Evolutionary conservation across 2,329 filamentous ascomycete species (phyloP).

Genomic region (Phaeophleospora eucalypticola): DNA sequence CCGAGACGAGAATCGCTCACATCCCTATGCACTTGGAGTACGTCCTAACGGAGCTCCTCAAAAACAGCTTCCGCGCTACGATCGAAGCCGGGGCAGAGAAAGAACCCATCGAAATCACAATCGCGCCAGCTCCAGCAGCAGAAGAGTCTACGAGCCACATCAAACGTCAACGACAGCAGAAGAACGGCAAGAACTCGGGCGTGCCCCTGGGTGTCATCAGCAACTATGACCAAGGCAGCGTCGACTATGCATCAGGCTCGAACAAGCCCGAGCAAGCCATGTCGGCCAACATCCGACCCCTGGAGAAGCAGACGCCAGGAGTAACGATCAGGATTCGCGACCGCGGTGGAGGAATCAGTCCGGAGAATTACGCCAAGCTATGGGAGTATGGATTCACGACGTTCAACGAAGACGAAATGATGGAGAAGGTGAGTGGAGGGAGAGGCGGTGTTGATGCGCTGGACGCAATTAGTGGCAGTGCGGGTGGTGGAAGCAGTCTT

Average conservation of each 20-base stretch:
- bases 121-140: slow-evolving; percentile 61
- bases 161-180: slow-evolving; percentile 11
- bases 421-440: slow-evolving; percentile 45
- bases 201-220: slow-evolving; percentile 25
- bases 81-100: slow-evolving; percentile 76
- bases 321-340: slow-evolving; percentile 95
- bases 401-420: slow-evolving; percentile 65
- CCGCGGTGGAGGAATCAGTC: slow-evolving; percentile 86
- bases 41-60: slow-evolving; percentile 91
- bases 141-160: slow-evolving; percentile 38
- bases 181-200: slow-evolving; percentile 15
- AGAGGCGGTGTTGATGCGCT: slow-evolving; percentile 61
- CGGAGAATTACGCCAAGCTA: slow-evolving; percentile 77
- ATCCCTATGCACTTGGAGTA: slow-evolving; percentile 96
- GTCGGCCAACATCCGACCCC: slow-evolving; percentile 40
- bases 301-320: slow-evolving; percentile 60
- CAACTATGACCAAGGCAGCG: slow-evolving; percentile 35
- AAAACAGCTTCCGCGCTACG: slow-evolving; percentile 93
- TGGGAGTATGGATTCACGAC: slow-evolving; percentile 99
- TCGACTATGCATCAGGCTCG: slow-evolving; percentile 31
- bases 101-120: slow-evolving; percentile 86
- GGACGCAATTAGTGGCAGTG: slow-evolving; percentile 68
- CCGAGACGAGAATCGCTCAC: slow-evolving; percentile 84
- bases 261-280: slow-evolving; percentile 21
- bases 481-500: slow-evolving; percentile 69